These are phyloP conservation scores for Xylariaceae sp. DNA, from an alignment of 2,329 filamentous ascomycete species.

Conservation along the genomic window DNA sequence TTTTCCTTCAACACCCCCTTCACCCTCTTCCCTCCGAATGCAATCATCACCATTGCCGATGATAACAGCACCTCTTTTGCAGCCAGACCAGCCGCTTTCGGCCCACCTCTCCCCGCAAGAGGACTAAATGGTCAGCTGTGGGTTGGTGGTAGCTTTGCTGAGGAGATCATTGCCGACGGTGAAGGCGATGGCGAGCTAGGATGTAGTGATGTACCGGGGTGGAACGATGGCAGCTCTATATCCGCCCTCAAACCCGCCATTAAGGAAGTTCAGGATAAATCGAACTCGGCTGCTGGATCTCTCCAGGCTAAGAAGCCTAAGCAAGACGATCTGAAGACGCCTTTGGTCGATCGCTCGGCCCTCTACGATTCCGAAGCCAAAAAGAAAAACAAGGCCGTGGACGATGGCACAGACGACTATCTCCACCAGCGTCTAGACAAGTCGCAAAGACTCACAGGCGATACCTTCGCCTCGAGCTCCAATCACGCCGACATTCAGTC, in stretches of 20 bases:
- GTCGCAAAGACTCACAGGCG: constrained; percentile 31
- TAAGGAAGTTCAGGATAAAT: constrained; percentile 31
- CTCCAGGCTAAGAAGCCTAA: constrained; percentile 34
- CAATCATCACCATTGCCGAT: constrained; percentile 92
- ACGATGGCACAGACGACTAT: constrained; percentile 83
- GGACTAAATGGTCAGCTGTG: constrained; percentile 87
- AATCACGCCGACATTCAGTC: constrained; percentile 88
- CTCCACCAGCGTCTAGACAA: constrained; percentile 54
- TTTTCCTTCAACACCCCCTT: constrained; percentile 73
- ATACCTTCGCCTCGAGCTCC: constrained; percentile 34
- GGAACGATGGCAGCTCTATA: constrained; percentile 61
- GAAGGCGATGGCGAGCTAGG: constrained; percentile 79
- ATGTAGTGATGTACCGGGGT: constrained; percentile 90
- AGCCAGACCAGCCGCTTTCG: constrained; percentile 89
- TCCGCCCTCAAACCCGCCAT: constrained; percentile 39
- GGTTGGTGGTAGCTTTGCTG: constrained; percentile 88
- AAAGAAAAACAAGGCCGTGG: constrained; percentile 34
- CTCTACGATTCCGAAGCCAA: constrained; percentile 26
- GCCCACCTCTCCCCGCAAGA: constrained; percentile 67
- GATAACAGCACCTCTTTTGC: constrained; percentile 98
- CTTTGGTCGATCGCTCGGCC: constrained; percentile 28
- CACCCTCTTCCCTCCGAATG: constrained; percentile 89
- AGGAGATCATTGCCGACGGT: constrained; percentile 64
- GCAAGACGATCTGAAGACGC: constrained; percentile 32
- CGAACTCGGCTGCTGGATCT: constrained; percentile 27